Evolutionary conservation across 768 basidiomycete genomes (phyloP).

Genomic region (Boletus sensibilis): DNA sequence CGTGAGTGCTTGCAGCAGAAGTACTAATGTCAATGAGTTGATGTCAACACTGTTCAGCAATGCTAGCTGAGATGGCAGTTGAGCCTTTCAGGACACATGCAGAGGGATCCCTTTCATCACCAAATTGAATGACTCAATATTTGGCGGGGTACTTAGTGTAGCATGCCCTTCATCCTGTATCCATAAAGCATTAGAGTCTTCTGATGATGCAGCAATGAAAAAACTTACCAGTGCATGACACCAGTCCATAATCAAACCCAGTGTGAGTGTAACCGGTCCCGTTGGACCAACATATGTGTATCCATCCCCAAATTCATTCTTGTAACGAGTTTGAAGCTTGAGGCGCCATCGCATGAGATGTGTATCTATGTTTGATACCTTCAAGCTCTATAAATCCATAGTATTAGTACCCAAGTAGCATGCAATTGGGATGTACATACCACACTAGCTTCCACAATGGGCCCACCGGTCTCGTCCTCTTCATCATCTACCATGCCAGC

Average conservation of each 20-base stretch:
- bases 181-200: not conserved
- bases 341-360: not conserved
- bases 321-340: slow-evolving; percentile 2
- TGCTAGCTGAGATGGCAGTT: not conserved
- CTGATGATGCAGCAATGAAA: not conserved
- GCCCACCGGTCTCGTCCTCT: too few relatives aligned
- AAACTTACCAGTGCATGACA: not conserved
- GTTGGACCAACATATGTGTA: slow-evolving; percentile 4
- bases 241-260: slow-evolving; percentile 12
- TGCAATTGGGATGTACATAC: too few relatives aligned
- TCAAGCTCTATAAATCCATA: not conserved
- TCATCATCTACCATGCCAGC: too few relatives aligned
- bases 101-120: not conserved
- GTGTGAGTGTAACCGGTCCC: not conserved
- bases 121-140: slow-evolving; percentile 4
- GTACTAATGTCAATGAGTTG: not conserved
- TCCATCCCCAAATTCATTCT: slow-evolving; percentile 2
- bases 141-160: not conserved
- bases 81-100: not conserved
- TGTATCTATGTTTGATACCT: not conserved
- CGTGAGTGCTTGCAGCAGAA: slow-evolving; percentile 5
- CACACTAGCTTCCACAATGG: too few relatives aligned
- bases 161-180: slow-evolving; percentile 8
- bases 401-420: too few relatives aligned
- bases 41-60: not conserved